These are phyloP conservation scores for Cucumis cinereus DNA, from an alignment of 306 rosid genomes.

Conservation along the genomic window DNA sequence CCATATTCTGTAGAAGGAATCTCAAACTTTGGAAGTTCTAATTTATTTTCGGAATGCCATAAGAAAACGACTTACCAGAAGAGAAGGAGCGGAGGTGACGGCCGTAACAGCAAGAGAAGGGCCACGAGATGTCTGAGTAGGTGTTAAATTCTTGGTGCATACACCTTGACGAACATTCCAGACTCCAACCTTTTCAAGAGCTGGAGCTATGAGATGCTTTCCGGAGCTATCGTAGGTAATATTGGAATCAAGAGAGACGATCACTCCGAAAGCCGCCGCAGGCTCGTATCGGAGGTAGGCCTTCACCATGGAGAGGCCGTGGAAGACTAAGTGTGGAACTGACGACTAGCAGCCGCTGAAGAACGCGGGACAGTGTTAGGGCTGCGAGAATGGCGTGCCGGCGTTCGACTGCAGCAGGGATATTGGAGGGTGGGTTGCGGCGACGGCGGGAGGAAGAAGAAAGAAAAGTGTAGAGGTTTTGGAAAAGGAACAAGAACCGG, in stretches of 20 bases:
- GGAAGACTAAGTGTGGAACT: not conserved
- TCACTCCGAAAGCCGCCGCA: constrained; percentile 68
- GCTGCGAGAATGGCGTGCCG: not conserved
- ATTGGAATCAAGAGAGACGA: constrained; percentile 67
- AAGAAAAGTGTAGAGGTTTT: not conserved
- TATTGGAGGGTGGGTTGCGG: not conserved
- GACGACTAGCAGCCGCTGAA: not conserved
- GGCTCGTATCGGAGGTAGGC: constrained; percentile 77
- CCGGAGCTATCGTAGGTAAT: constrained; percentile 64
- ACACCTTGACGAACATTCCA: constrained; percentile 91
- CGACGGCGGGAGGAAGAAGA: not conserved
- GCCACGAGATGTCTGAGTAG: constrained; percentile 34
- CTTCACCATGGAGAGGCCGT: constrained; percentile 56
- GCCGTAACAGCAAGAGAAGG: constrained; percentile 57
- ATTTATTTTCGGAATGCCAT: not conserved
- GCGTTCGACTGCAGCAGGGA: not conserved
- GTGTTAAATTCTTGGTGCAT: constrained; percentile 60
- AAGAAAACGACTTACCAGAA: not conserved
- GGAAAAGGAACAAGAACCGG: not conserved
- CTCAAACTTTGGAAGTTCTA: not conserved
- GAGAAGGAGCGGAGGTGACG: constrained; percentile 49
- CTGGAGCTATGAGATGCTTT: constrained; percentile 78
- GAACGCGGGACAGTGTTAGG: not conserved
- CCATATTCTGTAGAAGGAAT: not conserved
- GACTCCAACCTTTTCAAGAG: constrained; percentile 62